Evolutionary conservation across 805 yeast genomes (phyloP).

Genomic region (Candida pseudofarinosa): DNA sequence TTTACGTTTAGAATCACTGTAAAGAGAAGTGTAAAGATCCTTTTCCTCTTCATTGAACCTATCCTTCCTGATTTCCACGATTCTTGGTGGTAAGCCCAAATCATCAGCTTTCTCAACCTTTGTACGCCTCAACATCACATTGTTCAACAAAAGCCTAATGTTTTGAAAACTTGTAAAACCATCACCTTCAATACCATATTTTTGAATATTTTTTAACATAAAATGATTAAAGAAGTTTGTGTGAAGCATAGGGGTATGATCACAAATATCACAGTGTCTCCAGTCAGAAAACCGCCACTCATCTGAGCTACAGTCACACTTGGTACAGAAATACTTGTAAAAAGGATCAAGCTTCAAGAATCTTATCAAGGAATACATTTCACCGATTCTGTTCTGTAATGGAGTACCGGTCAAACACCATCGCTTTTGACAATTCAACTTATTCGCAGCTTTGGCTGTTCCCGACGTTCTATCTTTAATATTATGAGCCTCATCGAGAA

Average conservation of each 20-base stretch:
- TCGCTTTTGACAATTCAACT: conserved; percentile 63
- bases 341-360: conserved; percentile 83
- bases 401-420: conserved; percentile 98
- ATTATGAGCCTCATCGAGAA: conserved; percentile 95
- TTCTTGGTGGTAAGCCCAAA: conserved; percentile 92
- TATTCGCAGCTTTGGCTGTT: conserved; percentile 88
- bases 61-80: conserved; percentile 84
- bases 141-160: conserved; percentile 68
- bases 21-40: conserved; percentile 83
- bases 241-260: conserved; percentile 92
- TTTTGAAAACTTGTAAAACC: conserved; percentile 75
- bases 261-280: conserved; percentile 81
- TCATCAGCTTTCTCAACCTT: conserved; percentile 97
- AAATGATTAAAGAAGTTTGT: conserved; percentile 94
- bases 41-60: conserved; percentile 91
- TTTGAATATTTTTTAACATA: conserved; percentile 89
- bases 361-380: conserved; percentile 86
- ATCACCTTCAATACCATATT: conserved; percentile 75
- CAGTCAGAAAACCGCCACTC: conserved; percentile 85
- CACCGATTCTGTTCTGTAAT: conserved; percentile 93
- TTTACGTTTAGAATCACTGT: conserved; percentile 79
- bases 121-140: conserved; percentile 90
- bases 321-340: conserved; percentile 87
- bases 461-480: conserved; percentile 93
- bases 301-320: conserved; percentile 76